A percentile compares a stretch with the other conserved stretches of the same genome.
Conservation (phyloP, 352 stramenopile species). For the Peronospora tabacina region DNA sequence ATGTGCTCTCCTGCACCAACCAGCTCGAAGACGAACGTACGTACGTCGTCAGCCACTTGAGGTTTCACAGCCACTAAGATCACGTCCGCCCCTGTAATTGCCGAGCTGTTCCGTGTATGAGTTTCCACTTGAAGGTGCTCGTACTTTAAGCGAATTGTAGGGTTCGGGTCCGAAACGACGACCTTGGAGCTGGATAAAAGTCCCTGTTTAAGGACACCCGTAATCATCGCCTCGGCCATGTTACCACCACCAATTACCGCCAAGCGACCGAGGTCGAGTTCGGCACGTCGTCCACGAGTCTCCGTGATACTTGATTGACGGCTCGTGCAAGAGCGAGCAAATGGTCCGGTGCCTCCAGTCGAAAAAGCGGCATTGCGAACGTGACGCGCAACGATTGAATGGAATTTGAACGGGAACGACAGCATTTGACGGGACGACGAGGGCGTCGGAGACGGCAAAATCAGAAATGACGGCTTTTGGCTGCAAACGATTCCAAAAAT, state of each 20-base stretch:
- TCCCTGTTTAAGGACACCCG: constrained; percentile 60
- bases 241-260: constrained; percentile 84
- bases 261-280: constrained; percentile 46
- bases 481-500: not conserved
- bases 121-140: constrained; percentile 44
- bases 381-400: constrained; percentile 2
- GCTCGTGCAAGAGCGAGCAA: constrained; percentile 20
- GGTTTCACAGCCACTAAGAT: constrained; percentile 93
- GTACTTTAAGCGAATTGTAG: constrained; percentile 59
- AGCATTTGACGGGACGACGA: constrained; percentile 5
- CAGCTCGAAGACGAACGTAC: constrained; percentile 9
- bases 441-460: constrained; percentile 7
- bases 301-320: constrained; percentile 2
- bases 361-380: constrained; percentile 9
- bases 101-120: constrained; percentile 49
- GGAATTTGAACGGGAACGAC: constrained; percentile 15
- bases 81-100: constrained; percentile 78
- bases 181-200: constrained; percentile 58
- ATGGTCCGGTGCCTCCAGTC: constrained; percentile 17
- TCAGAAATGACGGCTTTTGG: constrained; percentile 7
- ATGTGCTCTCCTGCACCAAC: too few species aligned
- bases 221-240: constrained; percentile 87
- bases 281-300: constrained; percentile 1
- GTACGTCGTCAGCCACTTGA: constrained; percentile 86
- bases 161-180: constrained; percentile 76